These are phyloP conservation scores for Amphirosellinia nigrospora DNA, from an alignment of 495 filamentous ascomycete species.

Conservation along the genomic window DNA sequence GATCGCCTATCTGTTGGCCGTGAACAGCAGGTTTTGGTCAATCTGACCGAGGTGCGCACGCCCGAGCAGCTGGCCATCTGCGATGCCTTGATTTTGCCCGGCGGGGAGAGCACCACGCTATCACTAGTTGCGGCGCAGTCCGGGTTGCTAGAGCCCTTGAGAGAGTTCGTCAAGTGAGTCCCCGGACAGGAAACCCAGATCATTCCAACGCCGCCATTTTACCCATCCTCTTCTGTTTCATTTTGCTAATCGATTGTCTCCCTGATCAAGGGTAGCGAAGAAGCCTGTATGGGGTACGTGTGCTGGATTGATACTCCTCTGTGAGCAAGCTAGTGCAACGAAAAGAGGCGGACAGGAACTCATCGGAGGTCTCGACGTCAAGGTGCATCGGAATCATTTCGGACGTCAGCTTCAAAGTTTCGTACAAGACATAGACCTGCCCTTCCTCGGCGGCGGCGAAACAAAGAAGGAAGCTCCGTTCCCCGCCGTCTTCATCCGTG, in stretches of 20 bases:
- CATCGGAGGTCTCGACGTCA: constrained; percentile 88
- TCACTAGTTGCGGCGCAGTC: constrained; percentile 84
- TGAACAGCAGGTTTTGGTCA: constrained; percentile 42
- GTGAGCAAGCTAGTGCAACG: constrained; percentile 84
- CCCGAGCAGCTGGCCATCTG: constrained; percentile 70
- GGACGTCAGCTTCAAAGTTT: constrained; percentile 95
- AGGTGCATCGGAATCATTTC: constrained; percentile 95
- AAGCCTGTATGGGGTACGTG: constrained; percentile 97
- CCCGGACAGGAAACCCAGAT: background rate
- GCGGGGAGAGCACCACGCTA: constrained; percentile 94
- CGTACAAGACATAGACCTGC: constrained; percentile 74
- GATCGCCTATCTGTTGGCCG: constrained; percentile 36
- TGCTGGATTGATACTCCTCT: constrained; percentile 89
- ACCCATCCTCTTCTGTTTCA: background rate
- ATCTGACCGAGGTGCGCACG: constrained; percentile 82
- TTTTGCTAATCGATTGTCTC: constrained; percentile 19
- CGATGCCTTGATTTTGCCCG: constrained; percentile 87
- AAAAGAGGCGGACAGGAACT: constrained; percentile 93
- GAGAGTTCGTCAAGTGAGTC: constrained; percentile 91
- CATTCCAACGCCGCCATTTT: background rate
- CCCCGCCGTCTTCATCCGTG: constrained; percentile 88
- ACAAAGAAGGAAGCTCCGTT: constrained; percentile 57
- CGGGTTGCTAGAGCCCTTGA: constrained; percentile 79
- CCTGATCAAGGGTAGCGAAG: constrained; percentile 56
- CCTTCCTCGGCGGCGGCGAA: constrained; percentile 64